Conservation (phyloP, 2,329 filamentous ascomycete species). For the Pyricularia sp. region DNA sequence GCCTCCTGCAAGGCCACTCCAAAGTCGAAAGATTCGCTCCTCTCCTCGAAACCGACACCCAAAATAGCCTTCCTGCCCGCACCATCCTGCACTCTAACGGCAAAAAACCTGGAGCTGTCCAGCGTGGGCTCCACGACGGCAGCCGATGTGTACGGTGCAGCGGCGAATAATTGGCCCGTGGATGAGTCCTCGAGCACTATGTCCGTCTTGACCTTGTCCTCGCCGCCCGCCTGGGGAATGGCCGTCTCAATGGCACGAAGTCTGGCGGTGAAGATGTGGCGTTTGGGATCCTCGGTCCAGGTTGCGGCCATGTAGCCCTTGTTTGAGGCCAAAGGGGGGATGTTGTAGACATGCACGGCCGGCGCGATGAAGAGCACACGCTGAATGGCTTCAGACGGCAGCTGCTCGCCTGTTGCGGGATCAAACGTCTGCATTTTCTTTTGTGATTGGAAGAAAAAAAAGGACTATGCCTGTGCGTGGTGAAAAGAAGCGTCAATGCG, state of each 20-base stretch:
- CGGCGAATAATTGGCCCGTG: slow-evolving; percentile 67
- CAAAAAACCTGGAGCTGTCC: slow-evolving; percentile 76
- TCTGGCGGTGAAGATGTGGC: slow-evolving; percentile 76
- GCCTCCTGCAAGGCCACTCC: slow-evolving; percentile 68
- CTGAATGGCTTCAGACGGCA: slow-evolving; percentile 68
- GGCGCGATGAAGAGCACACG: slow-evolving; percentile 67
- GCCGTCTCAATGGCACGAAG: slow-evolving; percentile 69
- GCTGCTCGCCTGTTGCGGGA: slow-evolving; percentile 53
- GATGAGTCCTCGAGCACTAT: slow-evolving; percentile 66
- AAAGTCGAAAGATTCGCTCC: slow-evolving; percentile 78
- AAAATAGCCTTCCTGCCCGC: slow-evolving; percentile 64
- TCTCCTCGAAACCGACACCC: slow-evolving; percentile 78
- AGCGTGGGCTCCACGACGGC: slow-evolving; percentile 62
- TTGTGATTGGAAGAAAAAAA: not conserved
- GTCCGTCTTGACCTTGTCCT: slow-evolving; percentile 54
- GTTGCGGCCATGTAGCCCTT: slow-evolving; percentile 65
- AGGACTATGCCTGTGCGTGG: not conserved
- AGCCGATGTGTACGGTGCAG: slow-evolving; percentile 58
- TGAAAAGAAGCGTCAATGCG: not conserved
- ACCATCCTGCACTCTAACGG: slow-evolving; percentile 64
- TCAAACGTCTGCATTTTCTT: slow-evolving; percentile 46
- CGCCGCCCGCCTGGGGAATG: slow-evolving; percentile 24
- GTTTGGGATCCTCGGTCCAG: slow-evolving; percentile 61
- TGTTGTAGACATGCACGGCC: slow-evolving; percentile 73
- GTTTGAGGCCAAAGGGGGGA: slow-evolving; percentile 65